Evolutionary conservation across 805 yeast genomes (phyloP), one percentile per base, ranked within the genome.

Genomic region (Lachancea dasiensis): DNA sequence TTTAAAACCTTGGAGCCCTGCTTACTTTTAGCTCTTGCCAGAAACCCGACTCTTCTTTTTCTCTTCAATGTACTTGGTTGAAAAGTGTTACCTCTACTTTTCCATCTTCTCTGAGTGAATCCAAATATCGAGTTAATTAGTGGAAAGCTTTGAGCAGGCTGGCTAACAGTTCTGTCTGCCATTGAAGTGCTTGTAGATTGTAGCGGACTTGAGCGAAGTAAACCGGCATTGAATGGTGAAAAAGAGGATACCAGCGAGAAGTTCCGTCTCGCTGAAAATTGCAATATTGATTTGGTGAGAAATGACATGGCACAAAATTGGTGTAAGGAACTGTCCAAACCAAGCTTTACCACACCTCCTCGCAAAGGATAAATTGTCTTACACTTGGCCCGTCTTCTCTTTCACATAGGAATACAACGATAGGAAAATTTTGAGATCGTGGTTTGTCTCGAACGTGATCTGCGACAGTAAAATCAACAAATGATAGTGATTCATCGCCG

Each of bases 31-130:
- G 82, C 74, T 58, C 97, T 77, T 9, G 95, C 86, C 58, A 92
- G 69, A 52, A 89, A 92, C 0, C 98, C 98, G 41, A 83, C 71
- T 23, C 83, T 78, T 62, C 95, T 80, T 69, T 92, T 92, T 60
- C 97, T 75, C 60, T 84, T 86, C 46, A 86, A 67, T 4, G 94
- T 86, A 44, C 86, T 81, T 36, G 98, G 98, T 64, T 90, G 97
- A 64, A 82, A 90, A 14, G 95, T 86, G 66, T 86, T 83, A 63
- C 98, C 97, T 65, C 95, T 78, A 26, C 90, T 70, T 58, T 86
- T 80, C 82, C 89, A 81, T 70, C 96, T 69, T 39, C 52, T 50
- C 39, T 56, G 58, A 10, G 44, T 43, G 6, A 50, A 24, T 8
- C 50, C 53, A 11, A 51, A 44, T 6, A 42, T 19, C 24, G 27